Evolutionary conservation across 179 eudicot genomes (phyloP), one percentile per base, ranked within the genome.

Genomic region (Patellifolia procumbens): DNA sequence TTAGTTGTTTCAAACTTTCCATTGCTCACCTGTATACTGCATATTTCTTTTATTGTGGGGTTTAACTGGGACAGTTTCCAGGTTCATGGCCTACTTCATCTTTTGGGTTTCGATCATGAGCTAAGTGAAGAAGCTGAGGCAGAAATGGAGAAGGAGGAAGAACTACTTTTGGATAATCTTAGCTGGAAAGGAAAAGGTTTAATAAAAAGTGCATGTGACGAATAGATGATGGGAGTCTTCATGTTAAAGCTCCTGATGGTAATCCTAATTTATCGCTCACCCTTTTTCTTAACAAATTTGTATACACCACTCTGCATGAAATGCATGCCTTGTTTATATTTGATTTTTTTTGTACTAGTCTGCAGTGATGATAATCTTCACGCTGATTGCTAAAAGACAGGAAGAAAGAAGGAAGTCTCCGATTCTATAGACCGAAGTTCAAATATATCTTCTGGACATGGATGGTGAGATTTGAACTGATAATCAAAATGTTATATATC

Each of bases 1-100:
- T 65, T 45, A 45, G 8, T 8, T n/a, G 2, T 65, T 39, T 39
- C 3, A 42, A n/a, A 66, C 19, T 1, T 45, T 46, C 31, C 28
- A 11, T 10, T 79, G 1, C 7, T 62, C 19, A 22, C 52, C 26
- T 35, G 24, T 51, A 24, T 28, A 34, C 60, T 49, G 26, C 31
- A n/a, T 24, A 39, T n/a, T 12, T 74, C 56, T 73, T 75, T 16
- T 46, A 48, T n/a, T 29, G 43, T 69, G 62, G 62, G n/a, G 34
- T 67, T 19, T 35, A 39, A 66, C 66, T 53, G 11, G 31, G 70
- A 16, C 22, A 4, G 15, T 42, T 29, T 80, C 64, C 84, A 92
- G 98, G 93, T 94, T 82, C 98, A 91, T 86, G 98, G 98, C 68
- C 83, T 92, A 79, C 80, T 94, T 68, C 98, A 92, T 87, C 92